Evolutionary conservation across 2,329 filamentous ascomycete species (phyloP), one percentile per base, ranked within the genome.

Genomic region (Fusarium chuoi): DNA sequence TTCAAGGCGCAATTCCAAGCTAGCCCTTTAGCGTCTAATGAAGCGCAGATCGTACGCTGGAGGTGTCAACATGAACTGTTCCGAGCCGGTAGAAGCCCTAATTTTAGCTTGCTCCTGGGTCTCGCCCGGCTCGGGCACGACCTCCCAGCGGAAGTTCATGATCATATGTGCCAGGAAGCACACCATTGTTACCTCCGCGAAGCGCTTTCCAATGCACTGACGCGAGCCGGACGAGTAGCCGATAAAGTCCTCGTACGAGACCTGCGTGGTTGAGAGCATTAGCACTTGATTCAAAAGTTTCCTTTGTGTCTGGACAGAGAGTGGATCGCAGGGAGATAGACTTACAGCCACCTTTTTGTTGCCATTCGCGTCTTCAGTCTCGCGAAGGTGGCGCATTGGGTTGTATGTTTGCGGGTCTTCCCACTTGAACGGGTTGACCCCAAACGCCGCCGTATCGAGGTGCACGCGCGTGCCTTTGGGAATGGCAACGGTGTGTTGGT

Each of bases 141-240:
- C 28, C 28, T 49, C 46, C 46, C 46, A 49, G 3, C 46, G 46
- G 22, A 49, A 49, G 22, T 49, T 49, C 46, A 33, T 49, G 46
- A 49, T 49, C 46, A 49, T 33, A 18, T 49, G 46, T n/a, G 28
- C 46, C 22, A 49, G 46, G 28, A 49, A 49, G 46, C 46, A 49
- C 7, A 49, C 46, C 46, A 49, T 49, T 7, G 46, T 49, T 18
- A 49, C 46, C 15, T 49, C 46, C 7, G 46, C 46, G 17, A 49
- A 49, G 11, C 46, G 46, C 17, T 49, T 49, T 9, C 46, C 46
- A 7, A 49, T 33, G 7, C 46, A 49, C 28, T 49, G 46, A 7
- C 46, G 46, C 22, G 46, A 49, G 2, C 46, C 46, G 1, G 46
- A 49, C 3, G 46, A 49, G 28, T 49, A 49, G 28, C 46, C 46